Conservation (phyloP, 2,329 filamentous ascomycete genomes). For the Penicillium sp. region DNA sequence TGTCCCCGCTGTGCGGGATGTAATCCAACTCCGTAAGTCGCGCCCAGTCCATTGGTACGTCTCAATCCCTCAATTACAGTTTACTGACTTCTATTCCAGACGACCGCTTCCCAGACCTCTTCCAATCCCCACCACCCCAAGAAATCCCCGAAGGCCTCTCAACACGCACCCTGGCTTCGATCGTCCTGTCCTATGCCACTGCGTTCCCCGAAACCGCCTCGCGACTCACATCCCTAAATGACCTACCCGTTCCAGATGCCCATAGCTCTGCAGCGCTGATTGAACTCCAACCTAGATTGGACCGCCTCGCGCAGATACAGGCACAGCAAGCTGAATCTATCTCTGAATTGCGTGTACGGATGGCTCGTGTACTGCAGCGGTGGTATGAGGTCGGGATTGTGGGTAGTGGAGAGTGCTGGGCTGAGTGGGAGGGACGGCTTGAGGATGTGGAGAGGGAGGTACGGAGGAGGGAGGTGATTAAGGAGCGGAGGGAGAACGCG, state of each 20-base stretch:
- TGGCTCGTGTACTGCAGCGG: slow-evolving; percentile 51
- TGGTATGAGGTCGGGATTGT: slow-evolving; percentile 74
- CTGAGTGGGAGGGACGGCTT: slow-evolving; percentile 64
- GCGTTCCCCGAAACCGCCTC: slow-evolving; percentile 47
- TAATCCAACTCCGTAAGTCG: slow-evolving; percentile 40
- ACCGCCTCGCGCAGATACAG: slow-evolving; percentile 35
- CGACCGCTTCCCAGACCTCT: slow-evolving; percentile 40
- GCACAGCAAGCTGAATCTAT: slow-evolving; percentile 37
- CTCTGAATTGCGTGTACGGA: slow-evolving; percentile 40
- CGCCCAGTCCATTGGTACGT: not conserved
- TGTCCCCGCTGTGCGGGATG: slow-evolving; percentile 39
- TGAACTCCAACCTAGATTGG: slow-evolving; percentile 41
- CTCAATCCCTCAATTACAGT: not conserved
- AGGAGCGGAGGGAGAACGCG: slow-evolving; percentile 50
- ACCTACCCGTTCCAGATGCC: slow-evolving; percentile 44
- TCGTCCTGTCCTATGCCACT: slow-evolving; percentile 44
- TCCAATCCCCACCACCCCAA: slow-evolving; percentile 32
- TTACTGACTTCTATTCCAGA: slow-evolving; percentile 24
- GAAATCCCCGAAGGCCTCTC: slow-evolving; percentile 35
- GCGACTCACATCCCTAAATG: slow-evolving; percentile 45
- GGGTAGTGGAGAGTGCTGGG: slow-evolving; percentile 62
- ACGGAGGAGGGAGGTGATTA: slow-evolving; percentile 57
- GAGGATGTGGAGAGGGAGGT: slow-evolving; percentile 61
- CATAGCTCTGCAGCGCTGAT: slow-evolving; percentile 40
- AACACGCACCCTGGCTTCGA: slow-evolving; percentile 35